Evolutionary conservation across 495 filamentous ascomycete species (phyloP), one percentile per base, ranked within the genome.

Genomic region (Talaromyces wortmannii): DNA sequence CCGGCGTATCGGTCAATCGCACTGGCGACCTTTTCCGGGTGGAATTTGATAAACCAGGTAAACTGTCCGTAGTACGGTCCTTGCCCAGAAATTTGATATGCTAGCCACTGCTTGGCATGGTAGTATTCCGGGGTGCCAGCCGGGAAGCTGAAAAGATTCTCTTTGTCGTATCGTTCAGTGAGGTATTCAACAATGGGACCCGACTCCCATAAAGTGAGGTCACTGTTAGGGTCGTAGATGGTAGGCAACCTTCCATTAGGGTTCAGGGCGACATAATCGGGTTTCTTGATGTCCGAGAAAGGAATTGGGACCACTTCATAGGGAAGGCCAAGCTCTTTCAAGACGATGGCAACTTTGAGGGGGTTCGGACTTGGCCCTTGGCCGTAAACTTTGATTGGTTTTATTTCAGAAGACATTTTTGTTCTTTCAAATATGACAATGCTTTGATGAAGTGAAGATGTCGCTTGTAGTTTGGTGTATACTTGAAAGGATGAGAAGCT

Each of bases 151-250:
- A 85, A 48, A 2, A 2, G 36, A 40, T 40, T 8, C 36, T 40
- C 36, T 1, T 2, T 40, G 59, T 87, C 82, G 68, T 87, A 87
- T 17, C 65, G 69, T n/a, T 82, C 77, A 31, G 83, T 60, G 12
- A 87, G 62, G 59, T 87, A 87, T 51, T 79, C 64, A 55, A 84
- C 53, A 65, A 85, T 84, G 32, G 84, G 83, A 52, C 78, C 83
- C 6, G 76, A 80, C 59, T 86, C 83, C 79, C 80, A 86, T 5
- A 87, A 60, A 0, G 66, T 79, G 48, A 84, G 60, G 59, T 64
- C 71, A 0, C 74, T 80, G 69, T 87, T 86, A 10, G 76, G 71
- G 59, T 85, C 83, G 13, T 82, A 61, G 55, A 86, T 77, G 44
- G 65, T 59, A 31, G 68, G 67, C 44, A 67, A 52, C 23, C 84